These are phyloP conservation scores for Apostasia ramifera DNA, from an alignment of 106 monocot species.

Conservation along the genomic window DNA sequence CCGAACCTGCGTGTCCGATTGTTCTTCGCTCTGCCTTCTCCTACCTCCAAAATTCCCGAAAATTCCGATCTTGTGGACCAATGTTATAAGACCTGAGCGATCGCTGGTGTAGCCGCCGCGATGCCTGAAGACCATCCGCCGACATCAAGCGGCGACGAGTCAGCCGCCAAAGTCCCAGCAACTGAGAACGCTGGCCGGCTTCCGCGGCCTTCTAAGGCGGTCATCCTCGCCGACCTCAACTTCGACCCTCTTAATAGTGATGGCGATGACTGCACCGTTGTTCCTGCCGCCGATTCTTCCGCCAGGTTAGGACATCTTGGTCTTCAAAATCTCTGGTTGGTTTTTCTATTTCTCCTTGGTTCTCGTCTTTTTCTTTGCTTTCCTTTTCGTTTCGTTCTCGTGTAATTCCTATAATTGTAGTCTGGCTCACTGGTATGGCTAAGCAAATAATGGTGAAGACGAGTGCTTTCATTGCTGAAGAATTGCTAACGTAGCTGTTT, in stretches of 20 bases:
- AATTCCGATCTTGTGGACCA: too few species aligned
- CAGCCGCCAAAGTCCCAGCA: neutral
- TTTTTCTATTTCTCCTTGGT: neutral
- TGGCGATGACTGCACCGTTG: constrained; percentile 43
- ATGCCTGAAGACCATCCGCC: constrained; percentile 6
- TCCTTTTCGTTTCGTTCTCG: neutral
- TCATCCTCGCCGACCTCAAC: constrained; percentile 83
- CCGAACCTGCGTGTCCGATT: too few species aligned
- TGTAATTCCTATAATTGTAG: neutral
- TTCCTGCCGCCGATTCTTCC: constrained; percentile 12
- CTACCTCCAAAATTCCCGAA: too few species aligned
- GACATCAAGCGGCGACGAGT: neutral
- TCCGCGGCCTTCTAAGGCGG: constrained; percentile 30
- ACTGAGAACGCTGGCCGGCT: neutral
- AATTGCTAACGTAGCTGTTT: too few species aligned
- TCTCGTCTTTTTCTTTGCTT: too few species aligned
- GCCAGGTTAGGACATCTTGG: constrained; percentile 16
- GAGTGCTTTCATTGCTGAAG: too few species aligned
- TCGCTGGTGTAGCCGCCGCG: neutral
- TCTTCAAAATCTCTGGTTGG: neutral
- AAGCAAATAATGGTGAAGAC: too few species aligned
- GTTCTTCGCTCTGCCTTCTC: too few species aligned
- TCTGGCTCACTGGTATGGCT: too few species aligned
- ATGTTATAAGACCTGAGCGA: too few species aligned
- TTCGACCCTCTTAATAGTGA: constrained; percentile 85